phyloP scores from a whole-genome alignment of 2,329 filamentous ascomycete species.

The Paecilomyces niveus region DNA sequence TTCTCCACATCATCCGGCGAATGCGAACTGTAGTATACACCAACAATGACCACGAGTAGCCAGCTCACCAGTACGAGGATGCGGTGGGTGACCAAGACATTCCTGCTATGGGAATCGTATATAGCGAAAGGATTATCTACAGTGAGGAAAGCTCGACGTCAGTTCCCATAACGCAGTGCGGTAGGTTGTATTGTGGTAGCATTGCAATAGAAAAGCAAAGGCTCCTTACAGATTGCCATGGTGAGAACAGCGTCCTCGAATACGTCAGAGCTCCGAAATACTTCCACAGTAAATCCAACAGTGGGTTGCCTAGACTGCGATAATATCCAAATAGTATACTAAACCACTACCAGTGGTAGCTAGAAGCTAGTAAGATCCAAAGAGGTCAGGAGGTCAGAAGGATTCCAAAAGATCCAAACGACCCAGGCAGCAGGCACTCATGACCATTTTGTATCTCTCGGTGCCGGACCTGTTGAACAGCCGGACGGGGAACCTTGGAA shows the following conservation, averaged over 20 bases:
- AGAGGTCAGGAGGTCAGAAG: neutral
- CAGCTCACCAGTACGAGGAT: constrained; percentile 67
- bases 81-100: constrained; percentile 65
- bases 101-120: constrained; percentile 57
- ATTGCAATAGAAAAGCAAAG: neutral
- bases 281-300: neutral
- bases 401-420: too few species aligned
- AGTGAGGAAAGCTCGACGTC: neutral
- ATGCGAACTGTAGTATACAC: constrained; percentile 66
- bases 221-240: neutral
- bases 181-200: neutral
- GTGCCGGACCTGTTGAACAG: neutral
- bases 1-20: constrained; percentile 56
- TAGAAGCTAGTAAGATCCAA: neutral
- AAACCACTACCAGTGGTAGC: neutral
- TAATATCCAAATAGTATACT: neutral
- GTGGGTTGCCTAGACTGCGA: neutral
- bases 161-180: neutral
- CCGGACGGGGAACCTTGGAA: neutral
- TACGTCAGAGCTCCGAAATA: too few species aligned
- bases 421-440: neutral
- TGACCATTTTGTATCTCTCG: neutral
- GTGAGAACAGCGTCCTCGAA: neutral
- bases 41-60: constrained; percentile 63
- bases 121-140: constrained; percentile 70